These are phyloP conservation scores for Naganishia randhawae DNA, from an alignment of 768 basidiomycete species.

Conservation along the genomic window DNA sequence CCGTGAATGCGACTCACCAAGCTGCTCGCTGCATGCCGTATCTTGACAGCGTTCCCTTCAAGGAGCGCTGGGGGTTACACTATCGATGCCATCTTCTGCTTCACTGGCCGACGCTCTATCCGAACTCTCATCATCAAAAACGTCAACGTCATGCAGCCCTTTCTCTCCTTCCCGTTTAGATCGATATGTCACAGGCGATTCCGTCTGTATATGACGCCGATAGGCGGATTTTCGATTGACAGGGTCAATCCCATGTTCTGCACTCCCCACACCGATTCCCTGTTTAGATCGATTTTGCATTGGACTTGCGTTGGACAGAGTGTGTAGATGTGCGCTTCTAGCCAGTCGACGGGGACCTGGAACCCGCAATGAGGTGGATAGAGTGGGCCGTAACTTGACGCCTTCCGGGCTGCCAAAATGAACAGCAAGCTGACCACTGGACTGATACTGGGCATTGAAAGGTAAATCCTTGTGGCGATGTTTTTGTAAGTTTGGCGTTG, in stretches of 20 bases:
- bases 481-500: constrained; percentile 10
- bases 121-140: not conserved
- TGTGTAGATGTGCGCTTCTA: constrained; percentile 46
- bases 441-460: not conserved
- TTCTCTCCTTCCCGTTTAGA: not conserved
- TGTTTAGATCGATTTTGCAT: not conserved
- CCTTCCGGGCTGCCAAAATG: not conserved
- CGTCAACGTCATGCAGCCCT: not conserved
- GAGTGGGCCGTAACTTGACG: not conserved
- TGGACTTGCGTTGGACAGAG: constrained; percentile 14
- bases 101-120: constrained; percentile 10
- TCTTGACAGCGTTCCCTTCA: not conserved
- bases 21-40: too few species aligned
- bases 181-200: not conserved
- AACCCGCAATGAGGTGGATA: not conserved
- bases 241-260: not conserved
- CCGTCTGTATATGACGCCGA: not conserved
- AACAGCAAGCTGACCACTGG: not conserved
- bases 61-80: not conserved
- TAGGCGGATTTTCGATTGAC: not conserved
- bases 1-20: too few species aligned
- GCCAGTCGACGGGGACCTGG: constrained; percentile 29
- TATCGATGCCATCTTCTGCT: constrained; percentile 14
- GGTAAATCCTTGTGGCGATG: not conserved
- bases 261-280: not conserved